Conservation (phyloP, 176 grass and related monocot genomes). For the Musa troglodytarum region DNA sequence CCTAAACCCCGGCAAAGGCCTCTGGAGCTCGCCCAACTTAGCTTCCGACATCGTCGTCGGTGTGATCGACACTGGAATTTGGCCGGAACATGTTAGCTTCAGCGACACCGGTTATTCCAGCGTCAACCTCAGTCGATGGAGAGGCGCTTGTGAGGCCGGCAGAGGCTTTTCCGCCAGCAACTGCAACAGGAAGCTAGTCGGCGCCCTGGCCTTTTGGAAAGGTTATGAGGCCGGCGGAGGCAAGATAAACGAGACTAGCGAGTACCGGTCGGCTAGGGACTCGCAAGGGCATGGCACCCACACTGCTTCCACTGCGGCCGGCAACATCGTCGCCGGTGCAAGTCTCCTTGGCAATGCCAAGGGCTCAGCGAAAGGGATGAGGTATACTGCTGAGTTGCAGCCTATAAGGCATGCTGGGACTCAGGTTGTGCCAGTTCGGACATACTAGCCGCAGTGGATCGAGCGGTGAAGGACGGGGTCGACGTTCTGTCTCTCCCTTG, state of each 20-base stretch:
- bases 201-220: conserved; percentile 8
- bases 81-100: conserved; percentile 14
- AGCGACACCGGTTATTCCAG: background rate
- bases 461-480: conserved; percentile 10
- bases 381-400: conserved; percentile 1
- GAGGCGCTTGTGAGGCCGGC: conserved; percentile 5
- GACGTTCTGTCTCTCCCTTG: conserved; percentile 18
- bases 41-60: conserved; percentile 4
- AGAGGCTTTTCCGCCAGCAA: background rate
- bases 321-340: background rate
- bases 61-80: conserved; percentile 11
- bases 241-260: background rate
- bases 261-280: conserved; percentile 7
- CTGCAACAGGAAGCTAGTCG: conserved; percentile 17
- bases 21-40: conserved; percentile 3
- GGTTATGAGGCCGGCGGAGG: conserved; percentile 1
- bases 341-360: background rate
- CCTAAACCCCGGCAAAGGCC: background rate
- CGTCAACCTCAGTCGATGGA: background rate
- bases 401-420: conserved; percentile 8
- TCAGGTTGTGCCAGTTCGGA: background rate
- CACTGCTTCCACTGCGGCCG: conserved; percentile 19
- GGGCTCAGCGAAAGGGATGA: conserved; percentile 3
- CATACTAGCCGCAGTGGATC: conserved; percentile 11
- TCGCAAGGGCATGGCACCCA: conserved; percentile 14